Base-by-base conservation (phyloP, 2,329 filamentous ascomycete species). In the Myriosclerotinia scirpicola region DNA sequence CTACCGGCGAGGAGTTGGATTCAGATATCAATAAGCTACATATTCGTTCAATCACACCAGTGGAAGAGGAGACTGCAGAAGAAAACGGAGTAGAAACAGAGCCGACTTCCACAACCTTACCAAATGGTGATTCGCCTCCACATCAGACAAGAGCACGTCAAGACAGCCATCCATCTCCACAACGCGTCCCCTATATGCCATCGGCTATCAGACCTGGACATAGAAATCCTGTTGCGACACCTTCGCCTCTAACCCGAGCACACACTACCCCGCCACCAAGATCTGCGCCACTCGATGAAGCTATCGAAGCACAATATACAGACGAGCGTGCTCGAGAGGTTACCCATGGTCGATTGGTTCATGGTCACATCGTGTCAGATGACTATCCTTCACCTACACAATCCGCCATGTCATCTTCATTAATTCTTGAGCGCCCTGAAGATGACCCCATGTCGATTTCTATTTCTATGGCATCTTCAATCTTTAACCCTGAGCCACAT, bases 291-390 rank as follows among this genome's bases (percentile, higher is more conserved):
- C 65, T 71, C 11, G 71, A 75, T 17, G 75, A 76, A 56, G 55
- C 50, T 4, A 26, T 52, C 15, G 74, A 77, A 9, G 22, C 26
- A 12, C 73, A 76, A 53, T 77, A 76, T 67, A 77, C 75, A 65
- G 92, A 97, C 73, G 86, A 91, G 76, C 89, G 91, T 67, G 92
- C 92, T 22, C 86, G 89, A 52, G 93, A 98, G 76, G 93, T 99
- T 58, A 96, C 93, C 53, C 94, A 93, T 67, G 94, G 92, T 12
- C 89, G 95, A 64, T 83, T 99, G 54, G 87, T 98, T 11, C 93
- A 97, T 73, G 95, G 95, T 17, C 95, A 98, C 76, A 90, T 99
- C 71, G 95, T 99, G 14, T 92, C 96, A 70, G 95, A 97, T 76
- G 90, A 97, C 76, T 94, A 93, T 75, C 90, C 90, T 2, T 96